phyloP scores from a whole-genome alignment of 1,139 yeast species.

The Diutina neorugosa region DNA sequence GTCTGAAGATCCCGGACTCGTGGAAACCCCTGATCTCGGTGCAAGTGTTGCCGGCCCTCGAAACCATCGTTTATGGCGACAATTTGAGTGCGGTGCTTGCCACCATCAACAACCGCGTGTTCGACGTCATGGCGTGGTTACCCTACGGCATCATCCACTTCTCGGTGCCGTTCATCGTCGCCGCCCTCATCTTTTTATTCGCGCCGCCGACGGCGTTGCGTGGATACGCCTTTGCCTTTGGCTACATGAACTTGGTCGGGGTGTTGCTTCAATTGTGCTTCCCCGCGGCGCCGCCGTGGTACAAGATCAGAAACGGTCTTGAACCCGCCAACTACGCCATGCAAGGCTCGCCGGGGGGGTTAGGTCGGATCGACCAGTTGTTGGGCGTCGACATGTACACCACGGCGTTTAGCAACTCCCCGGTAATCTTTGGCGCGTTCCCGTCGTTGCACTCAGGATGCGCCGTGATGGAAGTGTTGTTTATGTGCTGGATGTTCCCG shows the following conservation, averaged over 20 bases:
- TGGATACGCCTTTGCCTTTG: constrained; percentile 88
- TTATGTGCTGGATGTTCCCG: constrained; percentile 76
- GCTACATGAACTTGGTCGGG: constrained; percentile 89
- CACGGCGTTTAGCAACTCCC: constrained; percentile 76
- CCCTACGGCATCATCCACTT: constrained; percentile 93
- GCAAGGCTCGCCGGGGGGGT: constrained; percentile 95
- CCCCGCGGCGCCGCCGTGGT: constrained; percentile 99
- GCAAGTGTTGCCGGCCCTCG: constrained; percentile 85
- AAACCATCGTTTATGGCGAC: constrained; percentile 89
- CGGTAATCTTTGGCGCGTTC: constrained; percentile 95
- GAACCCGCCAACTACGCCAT: constrained; percentile 85
- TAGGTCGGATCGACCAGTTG: constrained; percentile 74
- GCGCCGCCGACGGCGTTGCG: constrained; percentile 89
- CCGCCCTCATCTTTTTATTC: constrained; percentile 66
- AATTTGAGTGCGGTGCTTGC: constrained; percentile 82
- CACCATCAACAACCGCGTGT: constrained; percentile 47
- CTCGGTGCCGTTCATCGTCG: constrained; percentile 79
- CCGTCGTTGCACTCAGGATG: constrained; percentile 94
- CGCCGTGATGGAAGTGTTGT: constrained; percentile 86
- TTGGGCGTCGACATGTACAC: constrained; percentile 81
- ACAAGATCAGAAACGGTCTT: constrained; percentile 73
- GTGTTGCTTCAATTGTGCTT: constrained; percentile 72
- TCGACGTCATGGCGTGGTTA: constrained; percentile 87
- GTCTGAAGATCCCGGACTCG: constrained; percentile 61
- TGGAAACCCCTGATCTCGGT: constrained; percentile 89